phyloP scores from a whole-genome alignment of 306 rosid species.

The Herpetospermum pedunculosum region DNA sequence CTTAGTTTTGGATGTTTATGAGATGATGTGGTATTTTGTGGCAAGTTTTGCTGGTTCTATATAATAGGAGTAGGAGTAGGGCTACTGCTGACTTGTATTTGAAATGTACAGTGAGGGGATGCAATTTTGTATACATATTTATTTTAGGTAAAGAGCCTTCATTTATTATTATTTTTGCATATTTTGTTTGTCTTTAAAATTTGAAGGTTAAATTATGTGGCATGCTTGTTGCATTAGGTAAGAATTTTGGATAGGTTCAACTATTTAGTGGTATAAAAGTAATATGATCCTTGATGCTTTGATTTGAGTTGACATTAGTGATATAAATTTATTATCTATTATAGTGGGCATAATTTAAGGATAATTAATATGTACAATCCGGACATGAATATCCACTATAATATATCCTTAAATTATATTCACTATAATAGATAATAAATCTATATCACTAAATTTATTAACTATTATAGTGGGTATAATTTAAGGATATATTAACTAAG shows the following conservation, averaged over 20 bases:
- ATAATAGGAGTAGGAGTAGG: not conserved
- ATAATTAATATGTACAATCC: too few relatives aligned
- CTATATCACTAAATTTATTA: too few relatives aligned
- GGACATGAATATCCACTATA: too few relatives aligned
- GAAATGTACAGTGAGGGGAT: constrained; percentile 17
- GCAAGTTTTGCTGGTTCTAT: not conserved
- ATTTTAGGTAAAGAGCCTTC: not conserved
- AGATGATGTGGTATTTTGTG: not conserved
- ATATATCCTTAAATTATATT: too few relatives aligned
- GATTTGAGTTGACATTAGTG: too few relatives aligned
- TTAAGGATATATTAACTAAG: too few relatives aligned
- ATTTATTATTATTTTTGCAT: not conserved
- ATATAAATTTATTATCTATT: too few relatives aligned
- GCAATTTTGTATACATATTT: not conserved
- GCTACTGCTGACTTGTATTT: constrained; percentile 29
- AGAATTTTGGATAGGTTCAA: not conserved
- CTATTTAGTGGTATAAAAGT: too few relatives aligned
- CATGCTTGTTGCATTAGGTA: not conserved
- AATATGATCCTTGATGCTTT: too few relatives aligned
- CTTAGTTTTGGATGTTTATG: constrained; percentile 6
- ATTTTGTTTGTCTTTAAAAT: not conserved
- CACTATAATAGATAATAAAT: too few relatives aligned
- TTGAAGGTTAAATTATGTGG: not conserved
- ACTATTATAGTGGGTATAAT: too few relatives aligned
- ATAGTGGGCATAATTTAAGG: too few relatives aligned